These are phyloP conservation scores for Ceratobasidium sp. DNA, from an alignment of 1,284 basidiomycete genomes.

Conservation along the genomic window DNA sequence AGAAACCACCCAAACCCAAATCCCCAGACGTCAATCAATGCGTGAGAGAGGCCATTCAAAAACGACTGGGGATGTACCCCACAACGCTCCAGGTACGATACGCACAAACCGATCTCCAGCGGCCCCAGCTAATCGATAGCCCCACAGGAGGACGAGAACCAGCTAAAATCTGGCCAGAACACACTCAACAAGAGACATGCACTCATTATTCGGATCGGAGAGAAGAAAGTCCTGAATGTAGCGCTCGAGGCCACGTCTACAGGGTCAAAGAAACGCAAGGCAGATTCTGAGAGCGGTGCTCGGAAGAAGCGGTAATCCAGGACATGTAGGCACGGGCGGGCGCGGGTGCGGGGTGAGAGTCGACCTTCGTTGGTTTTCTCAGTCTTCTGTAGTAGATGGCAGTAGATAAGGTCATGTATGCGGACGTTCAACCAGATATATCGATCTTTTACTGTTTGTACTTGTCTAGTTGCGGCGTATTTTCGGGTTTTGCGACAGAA, in stretches of 20 bases:
- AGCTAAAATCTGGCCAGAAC: slow-evolving; percentile 45
- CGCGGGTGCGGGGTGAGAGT: neutral
- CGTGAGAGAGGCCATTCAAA: slow-evolving; percentile 58
- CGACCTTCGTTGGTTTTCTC: neutral
- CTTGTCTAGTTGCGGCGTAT: neutral
- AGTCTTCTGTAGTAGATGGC: neutral
- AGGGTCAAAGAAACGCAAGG: slow-evolving; percentile 31
- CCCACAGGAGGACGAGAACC: slow-evolving; percentile 63
- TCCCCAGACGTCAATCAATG: slow-evolving; percentile 52
- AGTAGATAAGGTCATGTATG: too few species aligned
- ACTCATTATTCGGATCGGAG: slow-evolving; percentile 76
- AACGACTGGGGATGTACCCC: slow-evolving; percentile 62
- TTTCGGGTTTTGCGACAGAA: neutral
- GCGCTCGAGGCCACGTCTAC: slow-evolving; percentile 46
- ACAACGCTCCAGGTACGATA: slow-evolving; percentile 63
- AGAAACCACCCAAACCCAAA: slow-evolving; percentile 80
- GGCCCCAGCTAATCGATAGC: neutral
- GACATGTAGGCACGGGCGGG: neutral
- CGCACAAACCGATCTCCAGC: too few species aligned
- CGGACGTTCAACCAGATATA: neutral
- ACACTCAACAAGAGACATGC: slow-evolving; percentile 65
- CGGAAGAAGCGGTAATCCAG: slow-evolving; percentile 10
- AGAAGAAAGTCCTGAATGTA: slow-evolving; percentile 71
- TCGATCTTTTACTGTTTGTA: neutral
- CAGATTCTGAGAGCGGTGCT: slow-evolving; percentile 20